These are phyloP conservation scores for Paraleonurus japonicus DNA, from an alignment of 257 asterid genomes.

Conservation along the genomic window DNA sequence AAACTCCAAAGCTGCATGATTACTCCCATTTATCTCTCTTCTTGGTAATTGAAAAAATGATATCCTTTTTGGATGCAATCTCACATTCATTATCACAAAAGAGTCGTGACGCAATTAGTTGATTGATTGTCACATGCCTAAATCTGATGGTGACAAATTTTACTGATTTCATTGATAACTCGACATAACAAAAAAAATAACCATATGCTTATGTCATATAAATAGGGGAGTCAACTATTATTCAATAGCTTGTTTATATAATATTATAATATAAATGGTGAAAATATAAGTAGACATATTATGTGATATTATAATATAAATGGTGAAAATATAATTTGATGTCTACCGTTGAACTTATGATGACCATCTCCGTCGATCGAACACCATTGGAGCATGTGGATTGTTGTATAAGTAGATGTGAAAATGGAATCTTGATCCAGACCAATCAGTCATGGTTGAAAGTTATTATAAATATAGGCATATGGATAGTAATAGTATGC, in stretches of 20 bases:
- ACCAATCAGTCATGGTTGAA: conserved; percentile 6
- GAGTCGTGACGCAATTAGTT: not conserved
- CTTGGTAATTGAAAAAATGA: conserved; percentile 11
- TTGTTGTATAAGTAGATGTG: not conserved
- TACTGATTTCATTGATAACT: too few relatives aligned
- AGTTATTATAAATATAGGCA: conserved; percentile 10
- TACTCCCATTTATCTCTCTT: conserved; percentile 11
- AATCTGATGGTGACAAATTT: not conserved
- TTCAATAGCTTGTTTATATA: too few relatives aligned
- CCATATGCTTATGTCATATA: too few relatives aligned
- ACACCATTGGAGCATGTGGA: not conserved
- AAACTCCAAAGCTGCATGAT: conserved; percentile 22
- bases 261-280: too few relatives aligned
- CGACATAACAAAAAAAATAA: too few relatives aligned
- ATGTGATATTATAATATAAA: too few relatives aligned
- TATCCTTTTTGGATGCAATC: conserved; percentile 18
- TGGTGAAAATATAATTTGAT: too few relatives aligned
- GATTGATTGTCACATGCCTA: not conserved
- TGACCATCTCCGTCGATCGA: too few relatives aligned
- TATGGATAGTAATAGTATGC: conserved; percentile 18
- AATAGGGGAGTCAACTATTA: too few relatives aligned
- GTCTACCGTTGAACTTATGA: too few relatives aligned
- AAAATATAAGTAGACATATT: too few relatives aligned
- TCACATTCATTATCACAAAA: not conserved
- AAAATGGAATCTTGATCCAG: not conserved